Evolutionary conservation across 495 filamentous ascomycete species (phyloP).

Genomic region (Neurospora sp.): DNA sequence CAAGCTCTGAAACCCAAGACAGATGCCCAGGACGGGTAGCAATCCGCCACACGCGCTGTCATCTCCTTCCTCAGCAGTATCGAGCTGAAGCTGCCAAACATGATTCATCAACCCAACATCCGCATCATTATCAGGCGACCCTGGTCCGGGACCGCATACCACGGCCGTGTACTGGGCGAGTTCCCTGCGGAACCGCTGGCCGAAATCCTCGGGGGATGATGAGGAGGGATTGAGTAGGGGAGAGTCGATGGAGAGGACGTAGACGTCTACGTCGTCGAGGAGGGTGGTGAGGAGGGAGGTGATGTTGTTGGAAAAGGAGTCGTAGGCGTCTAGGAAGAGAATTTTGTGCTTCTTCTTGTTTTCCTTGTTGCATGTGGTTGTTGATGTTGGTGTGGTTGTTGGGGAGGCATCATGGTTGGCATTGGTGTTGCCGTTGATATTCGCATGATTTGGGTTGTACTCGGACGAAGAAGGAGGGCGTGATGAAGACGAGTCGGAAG

Average conservation of each 20-base stretch:
- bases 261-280: constrained; percentile 50
- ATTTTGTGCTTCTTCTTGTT: constrained; percentile 23
- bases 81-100: constrained; percentile 61
- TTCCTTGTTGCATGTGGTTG: not conserved
- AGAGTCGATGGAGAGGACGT: constrained; percentile 61
- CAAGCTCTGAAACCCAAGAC: constrained; percentile 84
- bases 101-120: constrained; percentile 75
- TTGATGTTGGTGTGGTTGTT: not conserved
- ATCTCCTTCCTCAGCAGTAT: constrained; percentile 30
- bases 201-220: not conserved
- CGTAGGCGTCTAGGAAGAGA: constrained; percentile 87
- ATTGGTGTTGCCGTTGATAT: not conserved
- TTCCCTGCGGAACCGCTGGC: constrained; percentile 22
- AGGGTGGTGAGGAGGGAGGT: constrained; percentile 61
- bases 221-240: constrained; percentile 21
- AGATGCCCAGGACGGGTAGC: constrained; percentile 78
- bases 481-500: constrained; percentile 11
- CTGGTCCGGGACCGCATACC: constrained; percentile 73
- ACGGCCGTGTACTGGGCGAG: constrained; percentile 61
- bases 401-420: not conserved
- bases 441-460: not conserved
- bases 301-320: constrained; percentile 94
- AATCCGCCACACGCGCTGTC: constrained; percentile 9
- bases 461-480: not conserved
- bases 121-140: constrained; percentile 43